Conservation (phyloP, 345 rosid species). For the Diplotaxis tenuifolia region DNA sequence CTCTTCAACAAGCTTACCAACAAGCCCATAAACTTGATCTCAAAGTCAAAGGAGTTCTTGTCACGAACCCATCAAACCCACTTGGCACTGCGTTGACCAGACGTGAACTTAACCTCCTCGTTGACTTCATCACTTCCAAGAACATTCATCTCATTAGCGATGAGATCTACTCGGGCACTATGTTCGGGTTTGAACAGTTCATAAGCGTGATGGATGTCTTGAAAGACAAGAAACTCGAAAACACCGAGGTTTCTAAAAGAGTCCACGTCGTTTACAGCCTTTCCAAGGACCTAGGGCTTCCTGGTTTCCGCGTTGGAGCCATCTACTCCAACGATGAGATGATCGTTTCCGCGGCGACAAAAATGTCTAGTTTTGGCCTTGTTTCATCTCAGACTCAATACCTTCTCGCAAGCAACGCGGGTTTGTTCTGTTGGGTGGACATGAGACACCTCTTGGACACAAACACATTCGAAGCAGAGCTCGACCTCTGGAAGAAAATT, state of each 20-base stretch:
- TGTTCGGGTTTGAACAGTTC: slow-evolving; percentile 61
- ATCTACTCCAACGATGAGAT: slow-evolving; percentile 67
- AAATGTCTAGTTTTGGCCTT: slow-evolving; percentile 85
- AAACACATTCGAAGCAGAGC: slow-evolving; percentile 76
- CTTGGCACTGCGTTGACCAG: slow-evolving; percentile 66
- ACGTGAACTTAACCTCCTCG: slow-evolving; percentile 59
- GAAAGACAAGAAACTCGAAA: slow-evolving; percentile 48
- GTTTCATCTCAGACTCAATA: slow-evolving; percentile 80
- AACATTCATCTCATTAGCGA: slow-evolving; percentile 71
- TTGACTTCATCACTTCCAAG: slow-evolving; percentile 57
- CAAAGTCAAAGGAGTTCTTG: slow-evolving; percentile 70
- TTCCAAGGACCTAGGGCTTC: slow-evolving; percentile 77
- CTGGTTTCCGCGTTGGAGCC: slow-evolving; percentile 90
- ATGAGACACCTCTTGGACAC: slow-evolving; percentile 69
- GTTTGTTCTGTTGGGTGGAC: slow-evolving; percentile 83
- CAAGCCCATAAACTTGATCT: slow-evolving; percentile 56
- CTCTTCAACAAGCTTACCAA: slow-evolving; percentile 67
- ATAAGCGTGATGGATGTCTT: slow-evolving; percentile 66
- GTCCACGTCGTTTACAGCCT: slow-evolving; percentile 76
- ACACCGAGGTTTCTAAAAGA: slow-evolving; percentile 48
- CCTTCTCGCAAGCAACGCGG: slow-evolving; percentile 72
- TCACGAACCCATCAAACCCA: slow-evolving; percentile 83
- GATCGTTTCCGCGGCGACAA: slow-evolving; percentile 73
- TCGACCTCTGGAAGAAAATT: slow-evolving; percentile 72
- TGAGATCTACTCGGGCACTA: slow-evolving; percentile 78